Base-by-base conservation (phyloP, 2,329 filamentous ascomycete species). In the Pezicula radicicola region DNA sequence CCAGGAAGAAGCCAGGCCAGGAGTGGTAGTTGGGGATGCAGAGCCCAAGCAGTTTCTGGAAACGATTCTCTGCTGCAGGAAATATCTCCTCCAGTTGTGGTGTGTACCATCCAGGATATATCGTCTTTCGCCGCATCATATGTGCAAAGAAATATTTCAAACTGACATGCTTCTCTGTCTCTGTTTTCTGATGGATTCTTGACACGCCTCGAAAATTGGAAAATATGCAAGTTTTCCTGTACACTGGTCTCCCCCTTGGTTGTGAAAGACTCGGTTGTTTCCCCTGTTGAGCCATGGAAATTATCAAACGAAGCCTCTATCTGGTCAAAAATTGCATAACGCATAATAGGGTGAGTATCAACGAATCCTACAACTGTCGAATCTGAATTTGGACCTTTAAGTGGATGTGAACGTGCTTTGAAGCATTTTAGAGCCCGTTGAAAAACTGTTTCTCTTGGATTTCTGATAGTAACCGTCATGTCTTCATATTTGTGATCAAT, bases 21-120 rank as follows among this genome's bases (percentile, higher is more conserved):
- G n/a, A 50, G 41, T 9, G 48, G 48, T 39, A 36, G 12, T 12
- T 30, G 13, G 7, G 41, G 41, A 37, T 50, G 48, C 16, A 50
- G 15, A 10, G 39, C 48, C 48, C 41, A 50, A 25, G 41, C 40
- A 19, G 30, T 37, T 37, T 50, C 40, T 16, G 47, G 47, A 18
- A 49, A 25, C 10, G 41, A 9, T 21, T 18, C 15, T 10, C 25
- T 35, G n/a, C 48, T 40, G 8, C 30, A 8, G 6, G 28, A 15
- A 3, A 33, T 45, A 10, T 45, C 48, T 15, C 48, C 48, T 12
- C 27, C 48, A 25, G 48, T 50, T 16, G 25, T 30, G 18, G 27
- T 37, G 36, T 50, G 48, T 33, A 46, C 15, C 40, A 50, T 45
- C 48, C 48, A 50, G 19, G 48, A 42, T 2, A 50, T 39, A 19